Base-by-base conservation (phyloP, 768 basidiomycete genomes). In the Omphalotus guepiniiformis region DNA sequence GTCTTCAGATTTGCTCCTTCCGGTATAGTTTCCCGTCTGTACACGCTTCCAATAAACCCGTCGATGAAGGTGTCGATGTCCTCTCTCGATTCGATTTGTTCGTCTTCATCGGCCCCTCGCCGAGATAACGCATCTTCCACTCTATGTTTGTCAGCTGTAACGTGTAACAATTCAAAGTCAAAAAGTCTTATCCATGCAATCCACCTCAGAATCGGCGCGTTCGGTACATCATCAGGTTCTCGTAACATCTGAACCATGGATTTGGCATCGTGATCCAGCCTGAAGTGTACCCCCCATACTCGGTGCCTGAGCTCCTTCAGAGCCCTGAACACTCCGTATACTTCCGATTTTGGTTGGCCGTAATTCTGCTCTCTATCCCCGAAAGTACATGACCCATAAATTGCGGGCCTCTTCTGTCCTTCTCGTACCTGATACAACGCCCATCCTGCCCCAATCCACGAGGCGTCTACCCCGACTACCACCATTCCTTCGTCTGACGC, bases 121-220 rank as follows among this genome's bases (percentile, higher is more conserved):
- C n/a, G n/a, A 3, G 72, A 74, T 1, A 75, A 41, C 0, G 57
- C 69, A 53, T 73, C 73, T 3, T 66, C 62, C 1, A 58, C 66
- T 23, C 39, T 38, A 45, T 64, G 63, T 9, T 49, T 45, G 0
- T 59, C 48, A 0, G 62, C 68, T 0, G 67, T 67, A 0, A 73
- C 60, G 41, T 74, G 70, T 2, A 58, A 44, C 1, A 71, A 50
- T n/a, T 55, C 53, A 44, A 73, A 73, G 36, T 69, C 52, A 42
- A 72, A 73, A 0, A 69, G 42, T 0, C 56, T 44, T 3, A 72
- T 64, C 32, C 60, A 66, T 8, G 55, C 30, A 2, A 74, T 62
- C 72, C 71, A 73, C 15, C 64, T 42, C 12, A 68, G 65, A 41
- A 72, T 59, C 0, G 65, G 58, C 0, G 64, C 62, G 41, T 66